Evolutionary conservation across 805 yeast genomes (phyloP), one percentile per base, ranked within the genome.

Genomic region (Saturnispora saitoi): DNA sequence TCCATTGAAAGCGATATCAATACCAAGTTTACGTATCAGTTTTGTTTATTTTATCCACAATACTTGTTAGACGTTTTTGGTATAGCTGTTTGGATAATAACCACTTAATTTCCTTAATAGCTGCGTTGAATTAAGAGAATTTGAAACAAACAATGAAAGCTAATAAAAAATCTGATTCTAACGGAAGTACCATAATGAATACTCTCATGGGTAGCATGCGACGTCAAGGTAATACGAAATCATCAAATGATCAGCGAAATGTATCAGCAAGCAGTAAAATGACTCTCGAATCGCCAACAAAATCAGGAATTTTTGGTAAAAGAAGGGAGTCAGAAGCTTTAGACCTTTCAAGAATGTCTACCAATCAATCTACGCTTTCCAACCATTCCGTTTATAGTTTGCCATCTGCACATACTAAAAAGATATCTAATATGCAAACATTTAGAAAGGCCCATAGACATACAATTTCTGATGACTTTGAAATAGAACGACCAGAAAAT

Each of bases 401-500:
- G 24, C 54, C 68, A 0, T 53, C 60, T 1, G 32, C 60, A 9
- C 65, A 63, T 47, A 49, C 65, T 3, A 64, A 62, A 42, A 64
- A 62, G 48, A 47, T 64, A 3, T 42, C 50, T n/a, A 22, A 42
- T 2, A 34, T 34, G 8, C 50, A 52, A 30, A 58, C 56, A 24
- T 56, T 53, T 46, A 63, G 63, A 42, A 66, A 67, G 47, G 46
- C 58, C 1, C 70, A 67, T 54, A 57, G 67, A 46, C 70, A 67
- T 49, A 64, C 70, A 1, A 55, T 67, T 5, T 63, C 67, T 6
- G 63, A 66, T 45, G 71, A 73, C 38, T 70, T 73, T 51, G 63
- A 59, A 39, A 63, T 86, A 43, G 90, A 85, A 47, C 82, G 76
- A 58, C 96, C 96, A 0, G 64, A 68, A 7, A 78, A 83, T 55